These are phyloP conservation scores for Chalciporus piperatus DNA, from an alignment of 768 basidiomycete genomes.

Conservation along the genomic window DNA sequence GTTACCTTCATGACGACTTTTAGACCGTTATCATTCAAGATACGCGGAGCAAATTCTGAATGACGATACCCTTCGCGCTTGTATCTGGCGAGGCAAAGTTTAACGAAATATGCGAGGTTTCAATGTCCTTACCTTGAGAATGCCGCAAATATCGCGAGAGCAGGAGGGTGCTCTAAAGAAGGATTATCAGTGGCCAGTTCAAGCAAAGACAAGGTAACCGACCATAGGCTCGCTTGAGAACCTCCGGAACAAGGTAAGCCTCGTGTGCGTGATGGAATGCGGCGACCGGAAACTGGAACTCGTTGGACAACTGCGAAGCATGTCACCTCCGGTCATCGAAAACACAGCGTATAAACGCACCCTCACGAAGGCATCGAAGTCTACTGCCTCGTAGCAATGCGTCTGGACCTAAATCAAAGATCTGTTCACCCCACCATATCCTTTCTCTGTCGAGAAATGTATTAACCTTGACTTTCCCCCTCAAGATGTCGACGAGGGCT, in stretches of 20 bases:
- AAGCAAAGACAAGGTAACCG: conserved; percentile 1
- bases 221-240: conserved; percentile 71
- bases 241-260: conserved; percentile 74
- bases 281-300: conserved; percentile 74
- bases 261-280: conserved; percentile 81
- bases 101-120: not conserved
- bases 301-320: conserved; percentile 59
- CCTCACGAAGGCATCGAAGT: conserved; percentile 64
- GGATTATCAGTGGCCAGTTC: not conserved
- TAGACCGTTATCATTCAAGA: conserved; percentile 32
- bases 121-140: conserved; percentile 38
- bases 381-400: conserved; percentile 63
- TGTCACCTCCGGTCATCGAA: not conserved
- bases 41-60: conserved; percentile 55
- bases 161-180: conserved; percentile 48
- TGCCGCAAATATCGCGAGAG: conserved; percentile 70
- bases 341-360: conserved; percentile 34
- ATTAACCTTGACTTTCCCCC: conserved; percentile 71
- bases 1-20: no score
- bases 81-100: conserved; percentile 30
- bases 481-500: conserved; percentile 62
- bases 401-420: conserved; percentile 37
- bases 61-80: conserved; percentile 59
- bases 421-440: not conserved
- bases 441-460: not conserved